Conservation (phyloP, 257 asterid species). For the Oldenlandia corymbosa region DNA sequence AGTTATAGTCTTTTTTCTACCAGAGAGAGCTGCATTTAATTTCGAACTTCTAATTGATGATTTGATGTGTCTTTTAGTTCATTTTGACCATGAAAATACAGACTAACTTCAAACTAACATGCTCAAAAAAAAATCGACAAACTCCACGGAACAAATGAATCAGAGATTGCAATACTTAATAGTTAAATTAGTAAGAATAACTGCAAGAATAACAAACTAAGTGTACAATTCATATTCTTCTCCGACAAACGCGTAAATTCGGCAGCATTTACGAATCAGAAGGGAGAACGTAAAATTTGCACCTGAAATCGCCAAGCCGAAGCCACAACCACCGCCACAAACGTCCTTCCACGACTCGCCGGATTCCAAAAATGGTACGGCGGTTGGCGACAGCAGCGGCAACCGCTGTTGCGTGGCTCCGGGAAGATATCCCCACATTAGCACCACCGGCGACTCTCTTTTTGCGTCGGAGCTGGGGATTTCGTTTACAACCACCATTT, state of each 20-base stretch:
- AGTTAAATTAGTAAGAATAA: no score
- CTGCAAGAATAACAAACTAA: no score
- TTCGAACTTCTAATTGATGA: background rate
- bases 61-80: background rate
- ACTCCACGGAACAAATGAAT: background rate
- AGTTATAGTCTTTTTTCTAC: background rate
- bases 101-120: background rate
- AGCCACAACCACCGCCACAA: constrained; percentile 78
- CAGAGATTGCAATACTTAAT: no score
- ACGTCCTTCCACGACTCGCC: constrained; percentile 67
- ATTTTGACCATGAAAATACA: background rate
- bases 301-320: constrained; percentile 72
- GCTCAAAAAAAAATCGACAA: background rate
- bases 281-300: constrained; percentile 10
- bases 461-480: constrained; percentile 1
- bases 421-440: constrained; percentile 77
- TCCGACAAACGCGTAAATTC: no score
- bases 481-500: constrained; percentile 14
- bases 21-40: background rate
- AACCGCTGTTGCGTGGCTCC: constrained; percentile 42
- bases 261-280: background rate
- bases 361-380: constrained; percentile 37
- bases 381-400: constrained; percentile 44
- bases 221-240: no score
- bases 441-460: constrained; percentile 36